Conservation (phyloP, 176 grass and related monocot species). For the Carex scoparia region DNA sequence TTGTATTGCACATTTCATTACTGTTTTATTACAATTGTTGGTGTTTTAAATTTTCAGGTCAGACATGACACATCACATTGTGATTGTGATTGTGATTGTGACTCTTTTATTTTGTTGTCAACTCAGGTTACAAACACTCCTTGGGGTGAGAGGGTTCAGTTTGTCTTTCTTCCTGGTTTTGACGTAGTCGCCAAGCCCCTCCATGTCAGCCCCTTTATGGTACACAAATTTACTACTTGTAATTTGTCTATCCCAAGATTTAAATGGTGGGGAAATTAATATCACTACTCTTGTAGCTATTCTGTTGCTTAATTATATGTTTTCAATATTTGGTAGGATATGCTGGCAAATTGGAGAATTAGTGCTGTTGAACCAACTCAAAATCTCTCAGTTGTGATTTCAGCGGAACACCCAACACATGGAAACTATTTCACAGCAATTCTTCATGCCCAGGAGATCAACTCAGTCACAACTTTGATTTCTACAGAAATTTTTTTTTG, state of each 20-base stretch:
- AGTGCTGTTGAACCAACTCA: slow-evolving; percentile 49
- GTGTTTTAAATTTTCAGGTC: background rate
- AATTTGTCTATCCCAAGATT: background rate
- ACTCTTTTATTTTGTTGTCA: background rate
- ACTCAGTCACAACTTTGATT: slow-evolving; percentile 33
- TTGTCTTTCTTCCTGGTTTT: slow-evolving; percentile 64
- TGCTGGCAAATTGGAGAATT: slow-evolving; percentile 81
- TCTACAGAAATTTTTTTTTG: slow-evolving; percentile 69
- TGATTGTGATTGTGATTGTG: background rate
- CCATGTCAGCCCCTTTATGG: slow-evolving; percentile 97
- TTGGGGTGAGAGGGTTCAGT: slow-evolving; percentile 72
- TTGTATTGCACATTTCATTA: background rate
- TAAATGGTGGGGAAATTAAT: background rate
- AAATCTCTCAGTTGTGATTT: slow-evolving; percentile 64
- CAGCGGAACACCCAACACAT: slow-evolving; percentile 72
- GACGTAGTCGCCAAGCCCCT: slow-evolving; percentile 79
- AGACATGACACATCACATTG: background rate
- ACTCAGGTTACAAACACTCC: slow-evolving; percentile 92
- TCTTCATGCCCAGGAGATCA: slow-evolving; percentile 55
- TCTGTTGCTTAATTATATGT: slow-evolving; percentile 2
- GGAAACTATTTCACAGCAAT: slow-evolving; percentile 78
- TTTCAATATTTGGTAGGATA: slow-evolving; percentile 49
- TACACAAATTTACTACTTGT: slow-evolving; percentile 16
- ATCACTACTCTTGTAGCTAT: background rate
- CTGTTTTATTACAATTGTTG: background rate